Base-by-base conservation (phyloP, 768 basidiomycete species). In the Rubroboletus satanas region DNA sequence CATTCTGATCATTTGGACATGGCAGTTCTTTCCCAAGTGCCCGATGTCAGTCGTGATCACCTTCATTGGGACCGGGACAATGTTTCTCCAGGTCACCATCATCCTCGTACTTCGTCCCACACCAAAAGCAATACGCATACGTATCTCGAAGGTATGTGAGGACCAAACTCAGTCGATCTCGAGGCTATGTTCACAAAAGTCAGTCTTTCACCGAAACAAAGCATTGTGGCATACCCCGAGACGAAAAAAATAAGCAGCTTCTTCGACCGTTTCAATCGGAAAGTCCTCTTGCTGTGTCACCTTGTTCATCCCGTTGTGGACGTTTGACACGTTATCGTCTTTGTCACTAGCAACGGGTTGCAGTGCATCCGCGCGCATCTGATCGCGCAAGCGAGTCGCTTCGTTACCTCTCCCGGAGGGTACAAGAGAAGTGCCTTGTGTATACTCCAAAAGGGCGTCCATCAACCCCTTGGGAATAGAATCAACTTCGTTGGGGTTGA, bases 51-150 rank as follows among this genome's bases (percentile, higher is more conserved):
- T 92, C 88, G 68, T 94, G 91, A 56, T 80, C 83, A 38, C 90
- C 88, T 67, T 94, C 92, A 31, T 81, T 79, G 39, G 75, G 66
- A 7, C 92, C 92, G 7, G 91, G 91, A 69, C 92, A 94, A 52
- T 83, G 75, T 36, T 63, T 69, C 37, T 72, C 72, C 75, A 94
- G 73, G 47, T 89, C 87, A 15, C 80, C 79, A 7, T 72, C 67
- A 58, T 77, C 75, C 6, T 79, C 77, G 64, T 93, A 94, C 61
- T 83, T 79, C 12, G 86, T 80, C 12, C 92, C 92, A 66, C 92
- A 94, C 88, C 90, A 93, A 70, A 92, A 93, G 66, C 92, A 93
- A 66, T 93, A 93, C 6, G 76, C 66, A 68, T 92, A 82, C 56
- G 75, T 78, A 37, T 81, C 76, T 26, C 92, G 86, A 46, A 94